Percentiles rank a stretch among this genome's conserved stretches.
These are phyloP conservation scores for Penicillium antarcticum DNA, from an alignment of 495 filamentous ascomycete species.

Conservation along the genomic window DNA sequence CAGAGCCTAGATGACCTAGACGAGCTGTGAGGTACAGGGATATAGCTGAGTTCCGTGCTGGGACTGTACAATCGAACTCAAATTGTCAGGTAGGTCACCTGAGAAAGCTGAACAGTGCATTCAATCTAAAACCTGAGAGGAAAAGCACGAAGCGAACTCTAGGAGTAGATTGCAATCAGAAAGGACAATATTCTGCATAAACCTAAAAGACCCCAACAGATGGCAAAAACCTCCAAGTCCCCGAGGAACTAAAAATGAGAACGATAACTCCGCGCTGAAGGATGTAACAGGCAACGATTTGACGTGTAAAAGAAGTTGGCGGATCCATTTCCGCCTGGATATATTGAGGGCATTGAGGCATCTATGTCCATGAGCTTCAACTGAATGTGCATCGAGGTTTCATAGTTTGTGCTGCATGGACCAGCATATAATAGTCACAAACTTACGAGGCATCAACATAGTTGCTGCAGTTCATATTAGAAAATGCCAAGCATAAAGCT, in stretches of 20 bases:
- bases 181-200: conserved; percentile 1
- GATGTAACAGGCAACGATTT: conserved; percentile 9
- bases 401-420: conserved; percentile 26
- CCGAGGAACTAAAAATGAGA: conserved; percentile 10
- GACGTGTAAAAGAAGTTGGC: not conserved
- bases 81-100: not conserved
- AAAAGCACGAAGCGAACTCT: not conserved
- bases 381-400: conserved; percentile 5
- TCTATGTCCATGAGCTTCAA: conserved; percentile 8
- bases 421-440: conserved; percentile 7
- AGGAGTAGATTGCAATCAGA: conserved; percentile 3
- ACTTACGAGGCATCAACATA: conserved; percentile 41
- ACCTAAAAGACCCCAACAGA: conserved; percentile 2
- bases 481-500: not conserved
- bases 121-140: not conserved
- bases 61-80: not conserved
- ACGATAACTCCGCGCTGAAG: conserved; percentile 24
- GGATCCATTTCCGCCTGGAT: conserved; percentile 11
- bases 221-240: not conserved
- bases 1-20: not conserved
- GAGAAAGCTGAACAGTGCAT: not conserved
- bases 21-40: not conserved
- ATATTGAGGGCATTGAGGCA: conserved; percentile 12
- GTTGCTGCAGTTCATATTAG: conserved; percentile 31
- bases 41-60: not conserved